Evolutionary conservation across 2,329 filamentous ascomycete species (phyloP).

Genomic region (Ophiostoma perfectum): DNA sequence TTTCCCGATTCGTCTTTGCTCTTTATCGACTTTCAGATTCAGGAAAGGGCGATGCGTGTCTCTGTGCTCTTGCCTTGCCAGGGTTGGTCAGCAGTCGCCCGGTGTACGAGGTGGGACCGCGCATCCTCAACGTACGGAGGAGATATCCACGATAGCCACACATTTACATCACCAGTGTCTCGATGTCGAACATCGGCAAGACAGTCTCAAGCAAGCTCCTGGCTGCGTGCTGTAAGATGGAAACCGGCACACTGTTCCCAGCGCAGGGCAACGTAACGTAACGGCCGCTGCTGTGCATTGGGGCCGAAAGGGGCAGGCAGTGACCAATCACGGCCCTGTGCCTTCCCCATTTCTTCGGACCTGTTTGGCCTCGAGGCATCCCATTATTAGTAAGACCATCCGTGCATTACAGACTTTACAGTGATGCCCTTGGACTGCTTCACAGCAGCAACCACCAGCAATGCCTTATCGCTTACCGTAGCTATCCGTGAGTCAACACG

Average conservation of each 20-base stretch:
- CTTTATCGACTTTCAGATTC: neutral
- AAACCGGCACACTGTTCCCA: constrained; percentile 2
- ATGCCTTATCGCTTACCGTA: neutral
- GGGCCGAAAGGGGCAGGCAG: constrained; percentile 13
- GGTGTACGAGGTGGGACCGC: neutral
- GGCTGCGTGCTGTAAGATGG: neutral
- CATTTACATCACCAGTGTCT: neutral
- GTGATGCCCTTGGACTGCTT: too few relatives aligned
- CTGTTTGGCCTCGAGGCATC: constrained; percentile 6
- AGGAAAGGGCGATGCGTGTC: neutral
- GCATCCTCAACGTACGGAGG: too few relatives aligned
- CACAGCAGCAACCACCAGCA: too few relatives aligned
- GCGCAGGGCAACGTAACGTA: constrained; percentile 22
- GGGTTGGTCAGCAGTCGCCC: neutral
- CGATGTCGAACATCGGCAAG: neutral
- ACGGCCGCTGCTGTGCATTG: constrained; percentile 18
- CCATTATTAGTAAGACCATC: constrained; percentile 5
- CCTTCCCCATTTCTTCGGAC: constrained; percentile 4
- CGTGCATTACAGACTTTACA: neutral
- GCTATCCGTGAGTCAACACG: neutral
- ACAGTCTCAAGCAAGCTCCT: neutral
- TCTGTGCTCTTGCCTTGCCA: neutral
- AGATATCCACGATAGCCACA: too few relatives aligned
- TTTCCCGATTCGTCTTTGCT: neutral
- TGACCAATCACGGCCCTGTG: constrained; percentile 18